Evolutionary conservation across 768 basidiomycete genomes (phyloP), one percentile per base, ranked within the genome.

Genomic region (Pholiota molesta): DNA sequence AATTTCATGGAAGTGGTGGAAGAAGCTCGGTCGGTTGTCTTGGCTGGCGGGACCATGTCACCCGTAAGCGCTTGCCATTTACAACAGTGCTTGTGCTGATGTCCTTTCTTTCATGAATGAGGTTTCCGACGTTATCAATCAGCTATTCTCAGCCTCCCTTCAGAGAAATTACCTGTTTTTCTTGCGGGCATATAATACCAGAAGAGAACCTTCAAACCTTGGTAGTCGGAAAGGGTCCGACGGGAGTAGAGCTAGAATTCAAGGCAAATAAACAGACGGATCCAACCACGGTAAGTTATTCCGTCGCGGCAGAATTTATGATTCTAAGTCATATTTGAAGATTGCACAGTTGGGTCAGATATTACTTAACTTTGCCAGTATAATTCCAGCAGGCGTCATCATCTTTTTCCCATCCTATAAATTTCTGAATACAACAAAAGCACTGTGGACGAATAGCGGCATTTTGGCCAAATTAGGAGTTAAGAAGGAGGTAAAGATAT

Each of bases 41-140:
- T 99, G 40, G 97, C 97, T 8, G 97, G 97, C 9, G 97, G 97
- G 5, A 99, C 97, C 0, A 98, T 99, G 97, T 94, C 95, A 7
- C 97, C 97, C n/a, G 94, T 97, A 76, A 57, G 77, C 68, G 49
- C 60, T 17, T n/a, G 21, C 13, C 16, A 51, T 52, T 58, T 28
- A 31, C 29, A 47, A 40, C 52, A 57, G 31, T 61, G 23, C 7
- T n/a, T n/a, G 39, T 33, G 2, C 17, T 14, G 14, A 19, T 35
- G 3, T 45, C 19, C 49, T 49, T 23, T 58, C 8, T 40, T 26
- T 8, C 54, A 40, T n/a, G 23, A 59, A 54, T 5, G 68, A 97
- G 95, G 91, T 97, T 54, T 87, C 89, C n/a, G 95, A 97, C 72
- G 86, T 98, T 16, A 77, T 87, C 21, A 80, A 81, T 55, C 95